A percentile compares a stretch with the other conserved stretches of the same genome.
Evolutionary conservation across 495 filamentous ascomycete species (phyloP).

Genomic region (Corynascus novoguineensis): DNA sequence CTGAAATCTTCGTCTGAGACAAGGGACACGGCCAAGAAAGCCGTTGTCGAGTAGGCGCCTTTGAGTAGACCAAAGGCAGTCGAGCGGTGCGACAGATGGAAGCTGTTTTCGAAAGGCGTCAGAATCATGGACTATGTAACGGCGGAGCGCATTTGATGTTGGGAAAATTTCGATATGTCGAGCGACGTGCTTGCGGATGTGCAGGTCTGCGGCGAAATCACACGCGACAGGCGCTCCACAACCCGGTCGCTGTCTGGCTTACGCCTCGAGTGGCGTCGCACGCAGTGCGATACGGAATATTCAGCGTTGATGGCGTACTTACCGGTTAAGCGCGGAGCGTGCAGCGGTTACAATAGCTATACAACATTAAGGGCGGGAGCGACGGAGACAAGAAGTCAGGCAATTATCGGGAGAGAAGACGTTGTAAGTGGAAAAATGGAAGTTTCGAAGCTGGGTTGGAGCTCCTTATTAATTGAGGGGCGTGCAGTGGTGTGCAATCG

Average conservation of each 20-base stretch:
- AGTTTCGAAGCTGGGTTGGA: conserved; percentile 17
- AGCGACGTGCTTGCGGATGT: not conserved
- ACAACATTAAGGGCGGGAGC: not conserved
- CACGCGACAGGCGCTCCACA: too few species aligned
- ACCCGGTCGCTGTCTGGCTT: conserved; percentile 5
- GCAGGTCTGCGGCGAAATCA: not conserved
- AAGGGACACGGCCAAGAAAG: conserved; percentile 57
- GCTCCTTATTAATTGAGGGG: conserved; percentile 29
- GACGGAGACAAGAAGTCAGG: not conserved
- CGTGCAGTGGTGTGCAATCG: conserved; percentile 18
- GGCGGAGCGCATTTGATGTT: too few species aligned
- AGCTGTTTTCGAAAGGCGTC: not conserved
- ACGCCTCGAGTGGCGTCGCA: conserved; percentile 10
- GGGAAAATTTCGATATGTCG: not conserved
- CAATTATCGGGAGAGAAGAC: conserved; percentile 1
- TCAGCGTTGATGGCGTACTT: not conserved
- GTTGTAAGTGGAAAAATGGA: conserved; percentile 8
- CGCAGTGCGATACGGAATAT: not conserved
- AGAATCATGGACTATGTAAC: not conserved
- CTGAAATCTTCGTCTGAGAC: conserved; percentile 77
- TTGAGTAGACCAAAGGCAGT: conserved; percentile 67
- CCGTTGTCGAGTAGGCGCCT: conserved; percentile 63
- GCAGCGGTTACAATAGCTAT: conserved; percentile 1
- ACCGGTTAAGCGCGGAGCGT: not conserved
- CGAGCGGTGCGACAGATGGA: conserved; percentile 2